phyloP scores from a whole-genome alignment of 1,284 basidiomycete species.

The Malassezia caprae region DNA sequence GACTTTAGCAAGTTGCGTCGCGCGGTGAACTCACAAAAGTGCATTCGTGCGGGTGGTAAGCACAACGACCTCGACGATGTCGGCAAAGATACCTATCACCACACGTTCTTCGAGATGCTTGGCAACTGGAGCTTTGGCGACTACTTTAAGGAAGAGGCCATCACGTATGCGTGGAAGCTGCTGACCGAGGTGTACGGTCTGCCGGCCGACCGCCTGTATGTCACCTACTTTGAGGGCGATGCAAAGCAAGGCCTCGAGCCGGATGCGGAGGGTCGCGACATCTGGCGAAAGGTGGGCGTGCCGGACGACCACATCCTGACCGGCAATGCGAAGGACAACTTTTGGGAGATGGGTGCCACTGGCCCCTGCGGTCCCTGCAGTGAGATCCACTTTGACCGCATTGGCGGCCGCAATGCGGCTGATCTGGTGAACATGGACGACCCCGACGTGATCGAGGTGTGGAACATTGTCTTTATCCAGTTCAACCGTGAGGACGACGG shows the following conservation, averaged over 20 bases:
- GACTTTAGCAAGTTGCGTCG: conserved; percentile 78
- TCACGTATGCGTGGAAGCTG: conserved; percentile 85
- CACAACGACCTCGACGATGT: conserved; percentile 99
- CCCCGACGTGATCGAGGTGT: conserved; percentile 91
- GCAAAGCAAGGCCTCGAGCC: conserved; percentile 71
- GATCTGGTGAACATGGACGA: conserved; percentile 89
- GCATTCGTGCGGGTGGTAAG: conserved; percentile 94
- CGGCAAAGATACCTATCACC: conserved; percentile 84
- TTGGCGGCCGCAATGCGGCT: conserved; percentile 83
- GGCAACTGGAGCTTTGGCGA: conserved; percentile 99
- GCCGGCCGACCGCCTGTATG: conserved; percentile 81
- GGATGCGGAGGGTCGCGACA: conserved; percentile 70
- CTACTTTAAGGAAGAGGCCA: conserved; percentile 98
- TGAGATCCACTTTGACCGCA: conserved; percentile 92
- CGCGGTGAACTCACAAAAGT: conserved; percentile 92
- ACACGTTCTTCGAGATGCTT: conserved; percentile 99
- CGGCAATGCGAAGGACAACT: conserved; percentile 93
- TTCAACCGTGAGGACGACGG: conserved; percentile 90
- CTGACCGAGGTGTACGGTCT: conserved; percentile 79
- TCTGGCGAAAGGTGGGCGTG: conserved; percentile 78
- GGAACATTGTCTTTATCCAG: conserved; percentile 99
- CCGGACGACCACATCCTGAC: conserved; percentile 80
- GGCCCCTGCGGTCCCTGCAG: conserved; percentile 96
- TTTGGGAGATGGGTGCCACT: conserved; percentile 99
- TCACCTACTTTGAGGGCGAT: conserved; percentile 96